A percentile compares a stretch with the other conserved stretches of the same genome.
phyloP scores from a whole-genome alignment of 2,329 filamentous ascomycete species.

The Colletotrichum horii region DNA sequence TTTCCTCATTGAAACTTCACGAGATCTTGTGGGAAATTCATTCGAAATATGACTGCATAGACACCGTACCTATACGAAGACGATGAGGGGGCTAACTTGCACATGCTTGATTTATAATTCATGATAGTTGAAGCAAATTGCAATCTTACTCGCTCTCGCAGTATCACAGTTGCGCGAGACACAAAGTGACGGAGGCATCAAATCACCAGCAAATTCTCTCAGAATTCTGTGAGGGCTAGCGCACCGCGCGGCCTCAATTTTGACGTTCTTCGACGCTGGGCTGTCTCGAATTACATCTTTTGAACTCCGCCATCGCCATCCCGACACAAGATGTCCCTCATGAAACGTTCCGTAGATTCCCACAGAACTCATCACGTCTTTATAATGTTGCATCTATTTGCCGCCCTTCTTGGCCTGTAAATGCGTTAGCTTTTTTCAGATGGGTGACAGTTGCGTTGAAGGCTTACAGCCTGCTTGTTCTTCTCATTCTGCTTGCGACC shows the following conservation, averaged over 20 bases:
- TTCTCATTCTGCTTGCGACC: background rate
- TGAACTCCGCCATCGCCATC: background rate
- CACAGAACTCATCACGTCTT: background rate
- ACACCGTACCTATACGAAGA: no score
- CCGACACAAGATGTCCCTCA: background rate
- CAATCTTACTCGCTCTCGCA: background rate
- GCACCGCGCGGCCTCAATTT: background rate
- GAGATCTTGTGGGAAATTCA: no score
- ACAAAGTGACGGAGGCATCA: background rate
- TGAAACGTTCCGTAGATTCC: background rate
- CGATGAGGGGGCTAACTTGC: no score
- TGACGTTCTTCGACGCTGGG: background rate
- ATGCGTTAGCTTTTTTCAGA: background rate
- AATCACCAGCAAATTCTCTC: background rate
- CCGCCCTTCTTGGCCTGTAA: background rate
- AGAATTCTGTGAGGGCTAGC: accelerated
- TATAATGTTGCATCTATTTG: accelerated
- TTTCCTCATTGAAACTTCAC: no score
- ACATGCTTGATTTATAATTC: no score
- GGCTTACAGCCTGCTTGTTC: constrained; percentile 4
- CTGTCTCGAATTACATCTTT: background rate
- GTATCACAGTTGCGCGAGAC: accelerated
- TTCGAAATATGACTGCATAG: no score
- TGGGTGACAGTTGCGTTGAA: accelerated
- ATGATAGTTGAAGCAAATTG: no score